Evolutionary conservation across 352 stramenopile species (phyloP).

Genomic region (Globisporangium rhizosaccharum): DNA sequence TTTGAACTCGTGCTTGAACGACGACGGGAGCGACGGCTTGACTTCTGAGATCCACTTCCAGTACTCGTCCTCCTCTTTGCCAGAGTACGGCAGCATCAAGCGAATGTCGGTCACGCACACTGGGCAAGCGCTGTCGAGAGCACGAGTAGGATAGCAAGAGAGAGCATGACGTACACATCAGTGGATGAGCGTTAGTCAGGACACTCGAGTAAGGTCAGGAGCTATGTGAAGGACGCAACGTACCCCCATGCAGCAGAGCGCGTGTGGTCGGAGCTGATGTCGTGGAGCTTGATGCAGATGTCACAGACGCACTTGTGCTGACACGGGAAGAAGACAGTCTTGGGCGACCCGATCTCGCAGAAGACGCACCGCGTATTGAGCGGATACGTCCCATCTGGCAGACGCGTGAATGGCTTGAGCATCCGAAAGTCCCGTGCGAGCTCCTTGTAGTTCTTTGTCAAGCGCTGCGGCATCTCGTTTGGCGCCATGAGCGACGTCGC

Average conservation of each 20-base stretch:
- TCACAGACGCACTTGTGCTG: constrained; percentile 67
- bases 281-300: constrained; percentile 33
- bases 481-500: constrained; percentile 10
- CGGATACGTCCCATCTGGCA: constrained; percentile 35
- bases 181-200: too few species aligned
- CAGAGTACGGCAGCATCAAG: constrained; percentile 49
- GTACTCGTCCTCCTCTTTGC: constrained; percentile 52
- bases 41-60: constrained; percentile 58
- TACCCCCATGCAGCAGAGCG: constrained; percentile 31
- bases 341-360: constrained; percentile 26
- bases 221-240: too few species aligned
- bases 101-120: constrained; percentile 60
- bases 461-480: constrained; percentile 10
- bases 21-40: constrained; percentile 28
- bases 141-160: constrained; percentile 1
- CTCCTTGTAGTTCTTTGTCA: constrained; percentile 57
- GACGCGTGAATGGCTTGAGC: constrained; percentile 47
- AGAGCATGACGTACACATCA: too few species aligned
- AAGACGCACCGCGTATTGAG: constrained; percentile 35
- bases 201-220: too few species aligned
- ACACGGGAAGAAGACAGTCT: constrained; percentile 54
- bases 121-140: constrained; percentile 37
- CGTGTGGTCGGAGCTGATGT: constrained; percentile 27
- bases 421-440: constrained; percentile 43
- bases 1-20: constrained; percentile 55